Percentiles rank a stretch among this genome's conserved stretches.
Conservation (phyloP, 495 filamentous ascomycete genomes). For the Penicillium lagena region DNA sequence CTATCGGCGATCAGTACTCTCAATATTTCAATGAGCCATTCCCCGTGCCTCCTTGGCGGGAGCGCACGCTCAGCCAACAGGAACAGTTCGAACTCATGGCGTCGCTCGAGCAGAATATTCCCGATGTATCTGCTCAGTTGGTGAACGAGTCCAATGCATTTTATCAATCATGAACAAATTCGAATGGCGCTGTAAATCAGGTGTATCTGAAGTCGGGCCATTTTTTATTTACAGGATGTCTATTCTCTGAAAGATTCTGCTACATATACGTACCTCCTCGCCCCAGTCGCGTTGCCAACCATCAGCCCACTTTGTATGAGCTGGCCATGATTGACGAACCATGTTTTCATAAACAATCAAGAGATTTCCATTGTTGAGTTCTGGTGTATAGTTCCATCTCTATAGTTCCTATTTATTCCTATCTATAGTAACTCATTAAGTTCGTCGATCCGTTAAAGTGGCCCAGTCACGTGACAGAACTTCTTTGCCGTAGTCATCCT, state of each 20-base stretch:
- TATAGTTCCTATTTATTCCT: too few species aligned
- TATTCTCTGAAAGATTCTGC: background rate
- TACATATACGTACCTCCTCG: conserved; percentile 5
- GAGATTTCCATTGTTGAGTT: too few species aligned
- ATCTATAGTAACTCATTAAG: too few species aligned
- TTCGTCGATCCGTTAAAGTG: conserved; percentile 1
- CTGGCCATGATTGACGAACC: too few species aligned
- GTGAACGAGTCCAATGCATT: conserved; percentile 56
- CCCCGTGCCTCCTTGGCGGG: conserved; percentile 39
- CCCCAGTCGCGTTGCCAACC: background rate
- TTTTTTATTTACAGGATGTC: conserved; percentile 4
- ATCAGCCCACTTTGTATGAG: too few species aligned
- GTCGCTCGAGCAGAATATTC: conserved; percentile 56
- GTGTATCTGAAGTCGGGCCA: background rate
- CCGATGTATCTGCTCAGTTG: conserved; percentile 38
- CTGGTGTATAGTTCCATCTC: too few species aligned
- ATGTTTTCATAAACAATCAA: too few species aligned
- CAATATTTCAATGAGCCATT: conserved; percentile 44
- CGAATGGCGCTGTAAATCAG: conserved; percentile 1
- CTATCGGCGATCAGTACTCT: conserved; percentile 43
- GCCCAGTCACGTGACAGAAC: conserved; percentile 26
- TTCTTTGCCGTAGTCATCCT: conserved; percentile 36
- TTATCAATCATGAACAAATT: conserved; percentile 38
- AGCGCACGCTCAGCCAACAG: conserved; percentile 61
- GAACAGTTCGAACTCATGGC: conserved; percentile 68